These are phyloP conservation scores for Talaromyces atroroseus DNA, from an alignment of 2,329 filamentous ascomycete genomes.

Conservation along the genomic window DNA sequence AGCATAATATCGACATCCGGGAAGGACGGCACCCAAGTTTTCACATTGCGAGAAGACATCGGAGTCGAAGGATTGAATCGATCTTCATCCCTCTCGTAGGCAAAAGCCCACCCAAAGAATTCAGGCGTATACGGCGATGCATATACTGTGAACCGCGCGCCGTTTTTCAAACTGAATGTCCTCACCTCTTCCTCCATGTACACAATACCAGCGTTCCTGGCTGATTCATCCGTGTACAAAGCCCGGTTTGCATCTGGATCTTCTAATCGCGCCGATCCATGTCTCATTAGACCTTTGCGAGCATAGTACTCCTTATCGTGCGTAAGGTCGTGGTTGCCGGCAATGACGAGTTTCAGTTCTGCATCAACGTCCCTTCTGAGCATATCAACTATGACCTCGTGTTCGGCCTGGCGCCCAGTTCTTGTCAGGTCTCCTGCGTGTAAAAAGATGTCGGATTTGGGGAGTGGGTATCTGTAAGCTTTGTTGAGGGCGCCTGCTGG, in stretches of 20 bases:
- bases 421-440: constrained; percentile 57
- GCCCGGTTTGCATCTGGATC: constrained; percentile 31
- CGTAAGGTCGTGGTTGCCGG: constrained; percentile 58
- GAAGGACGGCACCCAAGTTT: constrained; percentile 35
- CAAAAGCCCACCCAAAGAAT: constrained; percentile 53
- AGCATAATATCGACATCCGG: constrained; percentile 51
- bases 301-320: constrained; percentile 49
- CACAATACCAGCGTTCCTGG: constrained; percentile 42
- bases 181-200: constrained; percentile 54
- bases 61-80: constrained; percentile 44
- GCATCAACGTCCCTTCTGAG: constrained; percentile 44
- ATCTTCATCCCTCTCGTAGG: constrained; percentile 47
- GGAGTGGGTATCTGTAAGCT: constrained; percentile 42
- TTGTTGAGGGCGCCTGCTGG: constrained; percentile 17
- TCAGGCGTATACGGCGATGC: constrained; percentile 50
- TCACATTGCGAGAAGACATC: constrained; percentile 11
- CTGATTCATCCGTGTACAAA: constrained; percentile 45
- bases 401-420: constrained; percentile 45
- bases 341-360: constrained; percentile 56
- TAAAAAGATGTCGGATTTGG: constrained; percentile 49
- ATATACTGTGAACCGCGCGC: constrained; percentile 49
- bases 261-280: constrained; percentile 19
- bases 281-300: constrained; percentile 22
- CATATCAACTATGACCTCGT: constrained; percentile 43
- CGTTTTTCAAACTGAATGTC: constrained; percentile 44